Conservation (phyloP, 768 basidiomycete species). For the Tricholoma saponaceum region DNA sequence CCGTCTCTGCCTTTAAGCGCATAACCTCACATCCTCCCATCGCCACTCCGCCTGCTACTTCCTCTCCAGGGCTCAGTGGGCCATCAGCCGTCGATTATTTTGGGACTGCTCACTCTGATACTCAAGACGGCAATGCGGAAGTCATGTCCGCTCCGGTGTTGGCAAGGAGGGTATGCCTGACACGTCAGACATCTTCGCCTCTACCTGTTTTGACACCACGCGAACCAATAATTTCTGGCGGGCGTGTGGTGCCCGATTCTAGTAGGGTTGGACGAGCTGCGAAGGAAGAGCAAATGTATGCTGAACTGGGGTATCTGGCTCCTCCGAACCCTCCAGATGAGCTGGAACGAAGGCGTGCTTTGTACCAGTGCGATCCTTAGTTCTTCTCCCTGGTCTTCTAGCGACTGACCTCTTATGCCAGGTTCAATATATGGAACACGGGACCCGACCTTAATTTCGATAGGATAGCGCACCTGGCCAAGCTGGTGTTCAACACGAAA, state of each 20-base stretch:
- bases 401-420: constrained; percentile 22
- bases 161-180: constrained; percentile 49
- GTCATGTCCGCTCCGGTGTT: constrained; percentile 40
- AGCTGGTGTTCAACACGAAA: constrained; percentile 89
- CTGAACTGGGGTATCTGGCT: constrained; percentile 62
- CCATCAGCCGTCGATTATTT: constrained; percentile 11
- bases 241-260: constrained; percentile 25
- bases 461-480: constrained; percentile 87
- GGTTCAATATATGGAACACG: constrained; percentile 89
- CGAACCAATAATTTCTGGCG: constrained; percentile 30
- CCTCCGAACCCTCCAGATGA: constrained; percentile 88
- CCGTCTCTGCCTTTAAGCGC: too few species aligned
- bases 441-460: constrained; percentile 88
- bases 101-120: not conserved
- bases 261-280: constrained; percentile 43
- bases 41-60: constrained; percentile 6
- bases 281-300: constrained; percentile 67
- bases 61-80: not conserved
- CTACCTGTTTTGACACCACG: constrained; percentile 40
- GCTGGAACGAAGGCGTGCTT: constrained; percentile 71
- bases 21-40: not conserved
- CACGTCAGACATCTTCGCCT: constrained; percentile 63
- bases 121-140: constrained; percentile 10
- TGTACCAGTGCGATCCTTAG: constrained; percentile 66
- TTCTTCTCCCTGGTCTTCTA: not conserved